Evolutionary conservation across 495 filamentous ascomycete genomes (phyloP).

Genomic region (Saxophila tyrrhenica): DNA sequence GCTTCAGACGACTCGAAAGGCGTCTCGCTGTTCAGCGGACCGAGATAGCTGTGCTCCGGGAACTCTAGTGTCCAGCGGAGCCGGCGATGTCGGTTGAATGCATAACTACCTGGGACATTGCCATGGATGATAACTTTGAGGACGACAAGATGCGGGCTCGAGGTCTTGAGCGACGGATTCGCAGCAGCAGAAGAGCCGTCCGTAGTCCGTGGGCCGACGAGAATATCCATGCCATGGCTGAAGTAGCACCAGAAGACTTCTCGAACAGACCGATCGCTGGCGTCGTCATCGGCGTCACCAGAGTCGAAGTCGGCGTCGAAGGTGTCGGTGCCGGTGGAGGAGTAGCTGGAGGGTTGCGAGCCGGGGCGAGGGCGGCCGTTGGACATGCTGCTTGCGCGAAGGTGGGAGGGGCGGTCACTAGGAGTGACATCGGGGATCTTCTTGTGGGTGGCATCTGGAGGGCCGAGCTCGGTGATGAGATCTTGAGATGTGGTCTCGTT

Average conservation of each 20-base stretch:
- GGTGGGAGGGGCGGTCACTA: background rate
- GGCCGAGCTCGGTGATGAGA: slow-evolving; percentile 75
- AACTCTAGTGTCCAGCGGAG: slow-evolving; percentile 75
- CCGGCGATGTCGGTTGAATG: slow-evolving; percentile 87
- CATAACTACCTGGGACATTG: slow-evolving; percentile 90
- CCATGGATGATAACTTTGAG: slow-evolving; percentile 86
- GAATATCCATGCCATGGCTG: slow-evolving; percentile 86
- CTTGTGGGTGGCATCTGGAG: slow-evolving; percentile 74
- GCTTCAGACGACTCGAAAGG: slow-evolving; percentile 58
- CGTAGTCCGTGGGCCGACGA: slow-evolving; percentile 64
- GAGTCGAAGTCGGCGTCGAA: slow-evolving; percentile 49
- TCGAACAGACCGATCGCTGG: slow-evolving; percentile 38
- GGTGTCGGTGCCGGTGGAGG: slow-evolving; percentile 65
- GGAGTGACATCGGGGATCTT: background rate
- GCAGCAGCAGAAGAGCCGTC: too few relatives aligned
- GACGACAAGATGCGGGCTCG: slow-evolving; percentile 53
- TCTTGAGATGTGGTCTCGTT: slow-evolving; percentile 83
- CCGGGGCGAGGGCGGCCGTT: slow-evolving; percentile 32
- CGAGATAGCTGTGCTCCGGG: slow-evolving; percentile 16
- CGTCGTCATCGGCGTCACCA: slow-evolving; percentile 50
- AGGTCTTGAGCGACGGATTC: slow-evolving; percentile 28
- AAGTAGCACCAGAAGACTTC: slow-evolving; percentile 98
- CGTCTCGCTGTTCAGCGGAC: slow-evolving; percentile 59
- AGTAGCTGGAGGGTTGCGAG: slow-evolving; percentile 19
- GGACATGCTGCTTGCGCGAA: slow-evolving; percentile 24